Evolutionary conservation across 345 rosid species (phyloP), one percentile per base, ranked within the genome.

Genomic region (Trapa bicornis): DNA sequence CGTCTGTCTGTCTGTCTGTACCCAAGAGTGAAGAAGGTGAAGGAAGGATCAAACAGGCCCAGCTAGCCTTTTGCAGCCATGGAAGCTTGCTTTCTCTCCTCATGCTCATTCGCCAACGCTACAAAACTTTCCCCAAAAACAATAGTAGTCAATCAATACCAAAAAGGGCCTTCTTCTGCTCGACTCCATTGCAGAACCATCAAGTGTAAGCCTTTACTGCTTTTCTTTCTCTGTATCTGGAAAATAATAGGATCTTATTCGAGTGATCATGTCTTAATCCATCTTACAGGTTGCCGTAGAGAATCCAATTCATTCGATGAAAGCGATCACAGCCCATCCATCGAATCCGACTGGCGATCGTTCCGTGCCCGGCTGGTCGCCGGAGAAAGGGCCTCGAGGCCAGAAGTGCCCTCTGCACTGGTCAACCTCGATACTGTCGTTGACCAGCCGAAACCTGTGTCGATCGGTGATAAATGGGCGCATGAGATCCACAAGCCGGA

Each of bases 341-440:
- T 9, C 77, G 77, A 68, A 48, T 64, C 79, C 41, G 94, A 88
- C 61, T 88, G 98, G 98, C 79, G 93, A 50, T 77, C 85, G 16
- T 86, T 88, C 65, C 81, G 97, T 66, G 98, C 98, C 47, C 82
- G 85, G 64, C 72, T 90, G 13, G 97, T 93, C 5, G 89, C 86
- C 0, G 76, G 70, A 29, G 96, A 88, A 54, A 71, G 75, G 68
- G 76, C 74, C 43, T 66, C 70, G 17, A 74, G 72, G 43, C 76
- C 77, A 0, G 78, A 53, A 60, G 82, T 72, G 64, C 66, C 80
- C 6, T 78, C 86, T 37, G 65, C 80, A 5, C 47, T 63, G 58
- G 67, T 67, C 37, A 75, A 79, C 56, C 91, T 68, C 1, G 90
- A 80, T 47, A 47, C 71, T 6, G 75, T 64, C 2, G 67, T 69